Conservation (phyloP, 108 stramenopile species). For the Pseudonitzschia multistriata region DNA sequence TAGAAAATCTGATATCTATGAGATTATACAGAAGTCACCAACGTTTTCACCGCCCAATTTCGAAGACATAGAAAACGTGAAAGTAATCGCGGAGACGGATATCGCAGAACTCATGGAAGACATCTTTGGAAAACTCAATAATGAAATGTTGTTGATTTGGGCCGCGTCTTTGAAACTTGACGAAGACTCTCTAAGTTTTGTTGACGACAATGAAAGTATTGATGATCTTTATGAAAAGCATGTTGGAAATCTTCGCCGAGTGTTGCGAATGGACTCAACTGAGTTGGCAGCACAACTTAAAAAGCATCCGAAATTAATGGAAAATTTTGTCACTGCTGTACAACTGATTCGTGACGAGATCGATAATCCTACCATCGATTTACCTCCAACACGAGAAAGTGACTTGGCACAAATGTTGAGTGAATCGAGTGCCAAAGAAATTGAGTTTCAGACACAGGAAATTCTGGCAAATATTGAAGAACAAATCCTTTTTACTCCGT, state of each 20-base stretch:
- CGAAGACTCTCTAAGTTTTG: neutral
- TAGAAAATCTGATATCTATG: neutral
- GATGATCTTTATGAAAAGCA: neutral
- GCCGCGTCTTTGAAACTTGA: neutral
- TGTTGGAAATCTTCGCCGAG: neutral
- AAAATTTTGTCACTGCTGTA: neutral
- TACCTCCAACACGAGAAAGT: neutral
- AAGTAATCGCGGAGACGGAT: neutral
- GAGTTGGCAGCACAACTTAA: neutral
- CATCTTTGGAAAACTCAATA: neutral
- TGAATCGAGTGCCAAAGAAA: neutral
- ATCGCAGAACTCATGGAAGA: neutral
- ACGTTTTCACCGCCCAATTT: neutral
- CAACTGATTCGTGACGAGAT: neutral
- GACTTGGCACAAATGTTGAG: neutral
- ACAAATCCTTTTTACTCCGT: neutral
- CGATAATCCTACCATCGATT: too few species aligned
- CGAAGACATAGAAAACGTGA: neutral
- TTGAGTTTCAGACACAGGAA: neutral
- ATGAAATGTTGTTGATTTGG: neutral
- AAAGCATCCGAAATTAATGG: neutral
- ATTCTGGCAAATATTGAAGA: neutral
- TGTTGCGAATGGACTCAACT: neutral
- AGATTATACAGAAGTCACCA: neutral
- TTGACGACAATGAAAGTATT: neutral